phyloP scores from a whole-genome alignment of 2,329 filamentous ascomycete genomes.

The Arachnomyces sp. region DNA sequence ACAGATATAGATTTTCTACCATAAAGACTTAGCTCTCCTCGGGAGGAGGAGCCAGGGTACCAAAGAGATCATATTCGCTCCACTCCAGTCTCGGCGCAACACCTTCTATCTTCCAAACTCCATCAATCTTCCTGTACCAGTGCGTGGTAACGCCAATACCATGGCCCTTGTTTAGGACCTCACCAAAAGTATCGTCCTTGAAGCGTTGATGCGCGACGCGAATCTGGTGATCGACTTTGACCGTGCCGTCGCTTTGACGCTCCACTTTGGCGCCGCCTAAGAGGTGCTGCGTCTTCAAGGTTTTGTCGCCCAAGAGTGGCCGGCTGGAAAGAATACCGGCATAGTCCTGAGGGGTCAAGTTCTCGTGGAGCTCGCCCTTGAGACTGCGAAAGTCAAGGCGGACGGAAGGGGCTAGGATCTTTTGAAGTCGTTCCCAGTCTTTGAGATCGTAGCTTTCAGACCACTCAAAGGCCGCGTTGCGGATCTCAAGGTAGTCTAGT shows the following conservation, averaged over 20 bases:
- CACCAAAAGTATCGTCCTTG: slow-evolving; percentile 40
- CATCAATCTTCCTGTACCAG: slow-evolving; percentile 50
- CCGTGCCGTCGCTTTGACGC: slow-evolving; percentile 49
- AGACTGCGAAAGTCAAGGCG: not conserved
- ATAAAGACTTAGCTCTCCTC: slow-evolving; percentile 4
- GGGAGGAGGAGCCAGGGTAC: slow-evolving; percentile 1
- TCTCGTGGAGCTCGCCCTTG: slow-evolving; percentile 15
- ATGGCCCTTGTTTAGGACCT: slow-evolving; percentile 52
- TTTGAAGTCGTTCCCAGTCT: slow-evolving; percentile 33
- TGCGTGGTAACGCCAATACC: slow-evolving; percentile 51
- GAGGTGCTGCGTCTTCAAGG: slow-evolving; percentile 58
- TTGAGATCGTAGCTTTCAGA: slow-evolving; percentile 38
- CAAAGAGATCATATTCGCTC: slow-evolving; percentile 32
- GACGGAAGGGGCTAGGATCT: slow-evolving; percentile 41
- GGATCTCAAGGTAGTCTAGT: slow-evolving; percentile 27
- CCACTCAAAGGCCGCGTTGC: slow-evolving; percentile 35
- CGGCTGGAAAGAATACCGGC: slow-evolving; percentile 51
- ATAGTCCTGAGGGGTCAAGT: slow-evolving; percentile 46
- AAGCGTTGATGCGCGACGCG: slow-evolving; percentile 56
- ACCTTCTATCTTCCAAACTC: slow-evolving; percentile 55
- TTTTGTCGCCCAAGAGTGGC: slow-evolving; percentile 52
- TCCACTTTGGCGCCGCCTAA: slow-evolving; percentile 53
- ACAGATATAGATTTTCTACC: slow-evolving; percentile 3
- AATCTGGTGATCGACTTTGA: slow-evolving; percentile 53
- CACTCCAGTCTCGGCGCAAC: slow-evolving; percentile 49